A percentile compares a stretch with the other conserved stretches of the same genome.
Evolutionary conservation across 345 rosid genomes (phyloP).

Genomic region (Luvunga scandens): DNA sequence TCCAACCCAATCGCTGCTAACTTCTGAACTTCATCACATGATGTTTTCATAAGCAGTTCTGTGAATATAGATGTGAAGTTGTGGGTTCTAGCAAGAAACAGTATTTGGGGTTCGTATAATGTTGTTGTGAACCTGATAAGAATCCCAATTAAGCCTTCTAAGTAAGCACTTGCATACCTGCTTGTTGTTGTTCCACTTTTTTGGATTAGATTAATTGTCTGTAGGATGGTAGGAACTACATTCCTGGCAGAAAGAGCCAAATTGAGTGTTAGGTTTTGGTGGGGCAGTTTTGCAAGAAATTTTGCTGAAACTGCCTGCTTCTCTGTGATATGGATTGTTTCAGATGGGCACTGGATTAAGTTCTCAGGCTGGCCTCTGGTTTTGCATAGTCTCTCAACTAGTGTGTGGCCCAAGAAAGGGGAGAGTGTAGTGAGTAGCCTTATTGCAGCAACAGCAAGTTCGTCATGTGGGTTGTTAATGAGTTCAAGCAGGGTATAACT

Average conservation of each 20-base stretch:
- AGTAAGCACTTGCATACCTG: conserved; percentile 60
- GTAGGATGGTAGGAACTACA: conserved; percentile 52
- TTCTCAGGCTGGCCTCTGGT: conserved; percentile 73
- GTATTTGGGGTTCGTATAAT: conserved; percentile 63
- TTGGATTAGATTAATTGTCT: conserved; percentile 51
- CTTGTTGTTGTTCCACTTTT: conserved; percentile 55
- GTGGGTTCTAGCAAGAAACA: conserved; percentile 61
- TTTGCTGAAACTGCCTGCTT: conserved; percentile 70
- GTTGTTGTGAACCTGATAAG: conserved; percentile 87
- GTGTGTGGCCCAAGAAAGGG: conserved; percentile 61
- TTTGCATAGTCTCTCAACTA: conserved; percentile 72
- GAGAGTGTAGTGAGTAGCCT: conserved; percentile 64
- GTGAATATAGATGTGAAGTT: conserved; percentile 67
- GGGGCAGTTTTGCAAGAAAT: conserved; percentile 81
- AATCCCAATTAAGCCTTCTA: conserved; percentile 81
- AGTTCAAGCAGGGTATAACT: conserved; percentile 67
- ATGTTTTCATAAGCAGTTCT: conserved; percentile 67
- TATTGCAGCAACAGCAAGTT: conserved; percentile 61
- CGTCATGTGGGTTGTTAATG: conserved; percentile 70
- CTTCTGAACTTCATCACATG: conserved; percentile 82
- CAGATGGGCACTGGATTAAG: conserved; percentile 45
- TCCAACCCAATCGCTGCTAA: conserved; percentile 76
- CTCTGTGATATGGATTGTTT: conserved; percentile 53
- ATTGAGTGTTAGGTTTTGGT: conserved; percentile 70
- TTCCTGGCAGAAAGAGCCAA: conserved; percentile 55